Evolutionary conservation across 75 land plant genomes (phyloP), one percentile per base, ranked within the genome.

Genomic region (Gnetum montanum): DNA sequence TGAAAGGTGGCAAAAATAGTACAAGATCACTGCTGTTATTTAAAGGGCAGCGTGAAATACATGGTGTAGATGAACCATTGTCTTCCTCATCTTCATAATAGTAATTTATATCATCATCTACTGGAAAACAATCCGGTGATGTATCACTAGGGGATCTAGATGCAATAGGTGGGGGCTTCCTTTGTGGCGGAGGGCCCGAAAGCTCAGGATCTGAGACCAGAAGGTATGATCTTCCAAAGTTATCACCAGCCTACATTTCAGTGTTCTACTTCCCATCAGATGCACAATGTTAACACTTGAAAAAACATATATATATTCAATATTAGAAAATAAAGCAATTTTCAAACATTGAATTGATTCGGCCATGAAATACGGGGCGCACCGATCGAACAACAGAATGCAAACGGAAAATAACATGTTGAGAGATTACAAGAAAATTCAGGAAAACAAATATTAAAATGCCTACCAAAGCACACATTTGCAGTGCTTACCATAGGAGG

Each of bases 71-170:
- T 33, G 58, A 68, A 22, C 74, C 61, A 43, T 74, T 23, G 3
- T 47, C 62, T 59, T 68, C 78, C 6, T 72, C 85, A 19, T 70
- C 69, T 49, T 85, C 98, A 38, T 83, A 91, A 70, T 82, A 82
- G 61, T 94, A 90, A 57, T 94, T 91, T 61, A 94, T 80, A 54
- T 87, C 97, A 68, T 91, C 97, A 18, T 53, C 79, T 12, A 85
- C 68, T 8, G 96, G 73, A 8, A 85, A 38, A 31, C 70, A 79
- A 49, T 69, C 48, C 41, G 52, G 63, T 45, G 71, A 85, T n/a
- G 76, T 55, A 28, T 37, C 13, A 10, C 76, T 38, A 35, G 76
- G 59, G 23, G 57, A 44, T 23, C 67, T 29, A n/a, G 59, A 66
- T 33, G 77, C 76, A 49, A 73, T 25, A 30, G 72, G 66, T 48